Conservation (phyloP, 164 flowering plant genomes). For the Chimonanthus salicifolius region DNA sequence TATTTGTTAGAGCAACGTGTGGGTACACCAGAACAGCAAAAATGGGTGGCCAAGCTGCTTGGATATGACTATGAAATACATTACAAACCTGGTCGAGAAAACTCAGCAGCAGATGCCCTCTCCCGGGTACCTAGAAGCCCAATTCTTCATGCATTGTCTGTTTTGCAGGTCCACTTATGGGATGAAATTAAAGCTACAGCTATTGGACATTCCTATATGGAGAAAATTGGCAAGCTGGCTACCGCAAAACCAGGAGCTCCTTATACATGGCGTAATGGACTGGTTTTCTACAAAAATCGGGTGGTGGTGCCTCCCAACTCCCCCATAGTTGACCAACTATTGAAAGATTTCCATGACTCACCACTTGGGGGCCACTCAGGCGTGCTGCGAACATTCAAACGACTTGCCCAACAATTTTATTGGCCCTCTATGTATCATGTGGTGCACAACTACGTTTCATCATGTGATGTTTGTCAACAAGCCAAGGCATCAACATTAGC, state of each 20-base stretch:
- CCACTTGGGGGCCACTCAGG: not conserved
- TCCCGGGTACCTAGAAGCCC: not conserved
- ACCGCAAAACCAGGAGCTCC: not conserved
- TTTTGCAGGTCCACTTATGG: not conserved
- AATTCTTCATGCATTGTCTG: not conserved
- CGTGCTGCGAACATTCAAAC: not conserved
- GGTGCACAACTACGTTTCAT: not conserved
- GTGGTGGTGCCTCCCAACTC: constrained; percentile 2
- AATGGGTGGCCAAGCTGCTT: constrained; percentile 1
- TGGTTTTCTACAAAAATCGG: not conserved
- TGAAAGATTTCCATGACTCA: not conserved
- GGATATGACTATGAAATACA: constrained; percentile 7
- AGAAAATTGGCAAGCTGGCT: not conserved
- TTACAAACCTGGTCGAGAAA: not conserved
- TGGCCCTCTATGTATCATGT: constrained; percentile 7
- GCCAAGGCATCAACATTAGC: not conserved
- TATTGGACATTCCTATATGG: not conserved
- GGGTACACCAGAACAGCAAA: not conserved
- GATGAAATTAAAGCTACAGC: not conserved
- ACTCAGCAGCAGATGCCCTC: not conserved
- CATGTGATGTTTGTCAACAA: not conserved
- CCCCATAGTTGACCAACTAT: not conserved
- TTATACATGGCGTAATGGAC: not conserved
- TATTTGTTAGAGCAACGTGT: not conserved
- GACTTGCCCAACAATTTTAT: not conserved